phyloP scores from a whole-genome alignment of 805 yeast genomes.

The Cyberlindnera euphorbiae region DNA sequence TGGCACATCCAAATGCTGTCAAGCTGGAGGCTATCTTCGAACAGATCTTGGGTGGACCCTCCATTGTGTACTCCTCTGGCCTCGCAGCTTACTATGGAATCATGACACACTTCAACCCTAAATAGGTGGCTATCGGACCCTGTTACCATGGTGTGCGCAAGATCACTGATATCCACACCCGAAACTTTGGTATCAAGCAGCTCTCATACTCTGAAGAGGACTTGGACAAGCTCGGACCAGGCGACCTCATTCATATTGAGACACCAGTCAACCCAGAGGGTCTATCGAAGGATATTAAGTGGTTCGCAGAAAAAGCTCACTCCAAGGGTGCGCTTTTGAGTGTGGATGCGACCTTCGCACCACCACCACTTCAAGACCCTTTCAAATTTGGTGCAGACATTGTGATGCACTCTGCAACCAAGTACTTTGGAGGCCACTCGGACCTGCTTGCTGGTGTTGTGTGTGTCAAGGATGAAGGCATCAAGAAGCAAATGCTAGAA shows the following conservation, averaged over 20 bases:
- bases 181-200: slow-evolving; percentile 54
- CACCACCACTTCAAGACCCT: slow-evolving; percentile 83
- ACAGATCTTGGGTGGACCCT: slow-evolving; percentile 55
- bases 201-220: slow-evolving; percentile 42
- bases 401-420: slow-evolving; percentile 91
- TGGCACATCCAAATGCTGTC: slow-evolving; percentile 66
- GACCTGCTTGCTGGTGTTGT: slow-evolving; percentile 82
- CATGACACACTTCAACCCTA: slow-evolving; percentile 67
- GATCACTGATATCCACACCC: slow-evolving; percentile 54
- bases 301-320: slow-evolving; percentile 70
- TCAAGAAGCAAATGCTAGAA: slow-evolving; percentile 40
- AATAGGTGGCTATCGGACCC: slow-evolving; percentile 64
- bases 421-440: slow-evolving; percentile 94
- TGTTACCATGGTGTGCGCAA: slow-evolving; percentile 87
- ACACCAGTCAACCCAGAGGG: slow-evolving; percentile 90
- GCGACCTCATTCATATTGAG: slow-evolving; percentile 79
- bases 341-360: slow-evolving; percentile 90
- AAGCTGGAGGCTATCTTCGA: slow-evolving; percentile 65
- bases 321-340: slow-evolving; percentile 65
- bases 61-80: slow-evolving; percentile 74
- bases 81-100: slow-evolving; percentile 77
- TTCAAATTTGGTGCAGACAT: slow-evolving; percentile 81
- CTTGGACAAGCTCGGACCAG: slow-evolving; percentile 45
- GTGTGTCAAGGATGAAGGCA: slow-evolving; percentile 52
- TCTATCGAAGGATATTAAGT: slow-evolving; percentile 51